phyloP scores from a whole-genome alignment of 2,329 filamentous ascomycete genomes.

The Parastagonospora avenae region DNA sequence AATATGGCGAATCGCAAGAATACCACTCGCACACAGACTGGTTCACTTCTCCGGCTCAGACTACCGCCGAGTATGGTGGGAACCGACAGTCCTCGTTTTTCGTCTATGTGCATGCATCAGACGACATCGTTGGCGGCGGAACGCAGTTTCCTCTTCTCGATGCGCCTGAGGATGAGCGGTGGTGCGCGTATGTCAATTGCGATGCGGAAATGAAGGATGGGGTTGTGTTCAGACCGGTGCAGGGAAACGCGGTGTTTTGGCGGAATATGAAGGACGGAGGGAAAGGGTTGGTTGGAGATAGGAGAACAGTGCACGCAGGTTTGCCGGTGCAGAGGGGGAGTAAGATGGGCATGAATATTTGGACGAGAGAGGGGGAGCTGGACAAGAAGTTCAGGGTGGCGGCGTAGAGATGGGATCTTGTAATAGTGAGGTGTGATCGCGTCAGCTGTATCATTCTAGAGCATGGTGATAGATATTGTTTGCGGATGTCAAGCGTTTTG shows the following conservation, averaged over 20 bases:
- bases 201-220: constrained; percentile 48
- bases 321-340: constrained; percentile 59
- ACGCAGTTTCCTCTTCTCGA: constrained; percentile 62
- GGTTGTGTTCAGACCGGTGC: constrained; percentile 61
- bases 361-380: constrained; percentile 25
- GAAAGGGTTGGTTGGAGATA: constrained; percentile 60
- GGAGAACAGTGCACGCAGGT: constrained; percentile 55
- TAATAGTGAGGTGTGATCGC: too few species aligned
- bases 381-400: constrained; percentile 24
- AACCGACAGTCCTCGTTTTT: constrained; percentile 61
- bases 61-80: constrained; percentile 25
- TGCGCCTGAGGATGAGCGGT: constrained; percentile 51
- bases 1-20: constrained; percentile 60
- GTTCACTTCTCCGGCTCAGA: constrained; percentile 36
- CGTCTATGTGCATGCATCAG: constrained; percentile 58
- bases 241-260: constrained; percentile 65
- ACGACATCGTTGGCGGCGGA: constrained; percentile 58
- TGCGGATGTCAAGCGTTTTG: too few species aligned
- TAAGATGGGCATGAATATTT: constrained; percentile 53
- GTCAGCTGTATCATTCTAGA: too few species aligned
- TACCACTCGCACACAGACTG: constrained; percentile 64
- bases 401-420: constrained; percentile 1
- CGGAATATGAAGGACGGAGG: constrained; percentile 59
- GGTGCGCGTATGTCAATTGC: constrained; percentile 63
- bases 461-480: too few species aligned